Percentiles rank a stretch among this genome's conserved stretches.
These are phyloP conservation scores for Fusarium buharicum DNA, from an alignment of 2,329 filamentous ascomycete genomes.

Conservation along the genomic window DNA sequence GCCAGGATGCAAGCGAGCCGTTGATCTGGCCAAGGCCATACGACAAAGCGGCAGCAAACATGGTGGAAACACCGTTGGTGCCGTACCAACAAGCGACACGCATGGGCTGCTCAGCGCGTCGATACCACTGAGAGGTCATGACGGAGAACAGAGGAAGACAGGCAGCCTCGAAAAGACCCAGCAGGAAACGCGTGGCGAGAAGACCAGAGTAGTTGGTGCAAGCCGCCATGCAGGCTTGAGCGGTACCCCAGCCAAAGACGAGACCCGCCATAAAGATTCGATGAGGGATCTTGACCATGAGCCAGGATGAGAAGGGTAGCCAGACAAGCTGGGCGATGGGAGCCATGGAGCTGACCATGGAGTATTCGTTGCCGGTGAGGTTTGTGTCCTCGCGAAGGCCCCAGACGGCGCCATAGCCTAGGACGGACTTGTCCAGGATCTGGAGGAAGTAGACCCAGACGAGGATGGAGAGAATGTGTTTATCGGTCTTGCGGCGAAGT, in stretches of 20 bases:
- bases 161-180: conserved; percentile 62
- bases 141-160: conserved; percentile 60
- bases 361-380: conserved; percentile 65
- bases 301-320: conserved; percentile 68
- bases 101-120: conserved; percentile 67
- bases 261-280: conserved; percentile 66
- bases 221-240: conserved; percentile 58
- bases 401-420: conserved; percentile 68
- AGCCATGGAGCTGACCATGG: conserved; percentile 65
- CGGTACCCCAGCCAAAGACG: conserved; percentile 58
- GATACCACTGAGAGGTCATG: conserved; percentile 61
- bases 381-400: conserved; percentile 61
- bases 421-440: conserved; percentile 67
- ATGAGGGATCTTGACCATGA: conserved; percentile 71
- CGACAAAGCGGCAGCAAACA: conserved; percentile 65
- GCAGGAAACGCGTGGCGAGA: conserved; percentile 60
- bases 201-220: conserved; percentile 60
- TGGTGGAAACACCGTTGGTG: conserved; percentile 67
- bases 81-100: conserved; percentile 74
- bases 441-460: conserved; percentile 70
- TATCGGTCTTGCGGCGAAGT: conserved; percentile 71
- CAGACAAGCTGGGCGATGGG: conserved; percentile 69
- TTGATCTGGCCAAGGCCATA: conserved; percentile 67
- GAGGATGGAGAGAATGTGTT: conserved; percentile 64
- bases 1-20: conserved; percentile 50